These are phyloP conservation scores for Vanderwaltozyma yarrowii DNA, from an alignment of 805 yeast genomes.

Conservation along the genomic window DNA sequence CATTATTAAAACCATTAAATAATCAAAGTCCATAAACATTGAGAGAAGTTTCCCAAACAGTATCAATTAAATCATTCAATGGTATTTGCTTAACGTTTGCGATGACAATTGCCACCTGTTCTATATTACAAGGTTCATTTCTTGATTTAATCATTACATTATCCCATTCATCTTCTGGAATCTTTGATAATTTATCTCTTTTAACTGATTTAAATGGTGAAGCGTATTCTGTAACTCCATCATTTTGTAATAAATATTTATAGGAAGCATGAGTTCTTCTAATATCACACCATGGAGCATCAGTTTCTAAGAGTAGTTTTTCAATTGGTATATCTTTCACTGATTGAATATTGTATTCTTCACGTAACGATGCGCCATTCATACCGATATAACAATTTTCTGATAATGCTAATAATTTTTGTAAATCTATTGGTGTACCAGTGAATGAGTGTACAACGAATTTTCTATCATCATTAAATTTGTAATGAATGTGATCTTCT, in stretches of 20 bases:
- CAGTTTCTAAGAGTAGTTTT: slow-evolving; percentile 76
- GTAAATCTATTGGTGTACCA: slow-evolving; percentile 59
- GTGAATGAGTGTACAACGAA: slow-evolving; percentile 97
- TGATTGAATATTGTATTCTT: slow-evolving; percentile 60
- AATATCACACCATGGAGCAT: slow-evolving; percentile 98
- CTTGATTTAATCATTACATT: slow-evolving; percentile 58
- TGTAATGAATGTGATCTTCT: slow-evolving; percentile 19
- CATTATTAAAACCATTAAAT: no score
- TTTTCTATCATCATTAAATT: slow-evolving; percentile 31
- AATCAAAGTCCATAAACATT: slow-evolving; percentile 29
- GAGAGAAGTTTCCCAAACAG: slow-evolving; percentile 44
- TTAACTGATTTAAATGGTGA: slow-evolving; percentile 22
- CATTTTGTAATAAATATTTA: slow-evolving; percentile 34
- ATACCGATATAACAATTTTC: slow-evolving; percentile 51
- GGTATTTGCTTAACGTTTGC: slow-evolving; percentile 38
- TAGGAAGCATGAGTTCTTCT: slow-evolving; percentile 72
- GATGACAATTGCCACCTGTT: slow-evolving; percentile 64
- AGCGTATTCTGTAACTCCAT: slow-evolving; percentile 14
- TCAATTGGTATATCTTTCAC: slow-evolving; percentile 60
- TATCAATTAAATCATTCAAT: slow-evolving; percentile 36
- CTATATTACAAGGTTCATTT: slow-evolving; percentile 86
- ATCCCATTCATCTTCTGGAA: slow-evolving; percentile 19
- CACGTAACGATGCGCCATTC: slow-evolving; percentile 87
- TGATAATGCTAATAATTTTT: slow-evolving; percentile 38
- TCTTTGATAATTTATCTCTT: slow-evolving; percentile 27